Percentiles rank a stretch among this genome's conserved stretches.
Evolutionary conservation across 2,329 filamentous ascomycete species (phyloP).

Genomic region (Curvularia sp.): DNA sequence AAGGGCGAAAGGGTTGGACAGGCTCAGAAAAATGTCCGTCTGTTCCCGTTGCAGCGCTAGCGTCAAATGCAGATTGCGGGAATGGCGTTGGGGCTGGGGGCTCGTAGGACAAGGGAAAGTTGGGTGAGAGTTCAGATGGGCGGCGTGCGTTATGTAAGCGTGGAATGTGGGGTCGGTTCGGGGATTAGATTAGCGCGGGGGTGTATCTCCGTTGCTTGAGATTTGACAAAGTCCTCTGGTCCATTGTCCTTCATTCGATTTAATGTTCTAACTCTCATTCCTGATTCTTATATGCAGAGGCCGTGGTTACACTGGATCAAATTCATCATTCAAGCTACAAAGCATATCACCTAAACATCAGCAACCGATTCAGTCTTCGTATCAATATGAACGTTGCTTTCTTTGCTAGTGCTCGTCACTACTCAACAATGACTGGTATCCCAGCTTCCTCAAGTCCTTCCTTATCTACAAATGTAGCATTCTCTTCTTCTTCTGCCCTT

Average conservation of each 20-base stretch:
- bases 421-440: background rate
- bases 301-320: background rate
- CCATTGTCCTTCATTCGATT: background rate
- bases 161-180: slow-evolving; percentile 13
- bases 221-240: background rate
- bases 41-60: slow-evolving; percentile 1
- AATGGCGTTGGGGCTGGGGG: background rate
- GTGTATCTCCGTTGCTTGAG: slow-evolving; percentile 5
- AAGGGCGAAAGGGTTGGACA: too few species aligned
- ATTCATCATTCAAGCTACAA: too few species aligned
- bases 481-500: background rate
- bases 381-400: background rate
- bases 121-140: slow-evolving; percentile 11
- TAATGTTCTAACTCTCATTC: background rate
- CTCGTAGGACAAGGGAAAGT: background rate
- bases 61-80: slow-evolving; percentile 9
- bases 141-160: slow-evolving; percentile 24
- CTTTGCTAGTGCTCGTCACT: background rate
- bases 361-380: too few species aligned
- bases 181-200: slow-evolving; percentile 17
- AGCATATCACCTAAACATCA: background rate
- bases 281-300: background rate
- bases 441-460: background rate
- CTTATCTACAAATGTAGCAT: background rate
- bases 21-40: background rate